Evolutionary conservation across 257 asterid species (phyloP).

Genomic region (Gardenia jasminoides): DNA sequence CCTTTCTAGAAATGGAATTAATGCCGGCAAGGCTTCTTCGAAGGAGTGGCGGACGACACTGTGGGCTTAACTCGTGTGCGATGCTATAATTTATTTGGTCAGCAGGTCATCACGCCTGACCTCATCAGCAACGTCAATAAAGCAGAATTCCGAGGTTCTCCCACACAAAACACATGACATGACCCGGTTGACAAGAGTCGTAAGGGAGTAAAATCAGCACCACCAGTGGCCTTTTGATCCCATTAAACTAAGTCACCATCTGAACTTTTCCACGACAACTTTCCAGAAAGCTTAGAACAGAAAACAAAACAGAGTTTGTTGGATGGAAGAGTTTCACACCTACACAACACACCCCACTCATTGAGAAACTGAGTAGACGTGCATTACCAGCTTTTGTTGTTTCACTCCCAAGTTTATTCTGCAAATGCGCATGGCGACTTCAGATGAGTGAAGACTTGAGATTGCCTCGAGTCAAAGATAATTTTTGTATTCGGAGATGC

Average conservation of each 20-base stretch:
- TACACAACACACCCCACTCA: no score
- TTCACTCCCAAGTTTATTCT: no score
- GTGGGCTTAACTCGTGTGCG: no score
- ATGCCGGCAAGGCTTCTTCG: neutral
- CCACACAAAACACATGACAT: neutral
- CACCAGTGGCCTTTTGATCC: neutral
- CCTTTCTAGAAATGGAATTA: neutral
- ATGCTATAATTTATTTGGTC: no score
- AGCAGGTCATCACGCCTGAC: neutral
- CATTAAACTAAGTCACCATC: neutral
- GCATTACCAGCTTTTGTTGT: no score
- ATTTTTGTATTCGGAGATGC: no score
- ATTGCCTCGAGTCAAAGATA: no score
- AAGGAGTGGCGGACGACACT: no score
- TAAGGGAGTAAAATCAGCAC: no score
- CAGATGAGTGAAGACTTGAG: no score
- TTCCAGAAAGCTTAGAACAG: neutral
- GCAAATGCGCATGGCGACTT: no score
- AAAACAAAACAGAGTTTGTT: neutral
- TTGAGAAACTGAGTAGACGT: conserved; percentile 12
- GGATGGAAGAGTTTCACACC: neutral
- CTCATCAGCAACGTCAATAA: conserved; percentile 7
- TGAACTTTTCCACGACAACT: neutral
- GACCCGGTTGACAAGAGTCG: neutral
- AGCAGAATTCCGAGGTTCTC: neutral